Base-by-base conservation (phyloP, 2,329 filamentous ascomycete species). In the Stagonosporopsis tanaceti region DNA sequence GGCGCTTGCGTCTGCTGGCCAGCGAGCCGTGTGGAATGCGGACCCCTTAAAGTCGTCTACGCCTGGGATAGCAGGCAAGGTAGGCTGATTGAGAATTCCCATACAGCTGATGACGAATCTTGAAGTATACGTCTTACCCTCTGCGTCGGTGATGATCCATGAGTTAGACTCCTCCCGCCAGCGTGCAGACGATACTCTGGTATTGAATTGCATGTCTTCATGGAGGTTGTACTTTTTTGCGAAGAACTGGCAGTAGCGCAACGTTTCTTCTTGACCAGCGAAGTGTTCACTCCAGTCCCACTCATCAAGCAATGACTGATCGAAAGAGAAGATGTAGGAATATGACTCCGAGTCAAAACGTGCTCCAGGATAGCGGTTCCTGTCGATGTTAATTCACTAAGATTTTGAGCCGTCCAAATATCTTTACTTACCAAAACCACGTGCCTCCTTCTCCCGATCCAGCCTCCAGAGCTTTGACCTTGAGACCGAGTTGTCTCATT, bases 1-100 rank as follows among this genome's bases (percentile, higher is more conserved):
- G 37, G 83, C 77, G 27, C 86, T 76, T 1, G 81, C 76, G 6
- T 83, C 75, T 12, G 84, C 76, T 2, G 85, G 85, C 85, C 85
- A 87, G 67, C 82, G 82, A 0, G 84, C 84, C 0, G 85, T 82
- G 69, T 88, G 85, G 32, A 63, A 65, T 0, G 53, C 52, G 5
- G 50, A 17, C 6, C 65, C 65, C 38, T 62, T 66, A 50, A 64
- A 67, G 22, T 62, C 57, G n/a, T 60, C 42, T 5, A 67, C 63
- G 7, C 65, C 65, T 8, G 61, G 58, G n/a, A 67, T 66, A n/a
- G 62, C 61, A 11, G 63, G 63, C 24, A 66, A 44, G 4, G 63
- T 67, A 2, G 65, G 52, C 44, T 66, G 48, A 24, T 66, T 66
- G 45, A 67, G 47, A 17, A 67, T 64, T 11, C 65, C 65, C 63